Evolutionary conservation across 495 filamentous ascomycete species (phyloP).

Genomic region (Podospora pseudopauciseta): DNA sequence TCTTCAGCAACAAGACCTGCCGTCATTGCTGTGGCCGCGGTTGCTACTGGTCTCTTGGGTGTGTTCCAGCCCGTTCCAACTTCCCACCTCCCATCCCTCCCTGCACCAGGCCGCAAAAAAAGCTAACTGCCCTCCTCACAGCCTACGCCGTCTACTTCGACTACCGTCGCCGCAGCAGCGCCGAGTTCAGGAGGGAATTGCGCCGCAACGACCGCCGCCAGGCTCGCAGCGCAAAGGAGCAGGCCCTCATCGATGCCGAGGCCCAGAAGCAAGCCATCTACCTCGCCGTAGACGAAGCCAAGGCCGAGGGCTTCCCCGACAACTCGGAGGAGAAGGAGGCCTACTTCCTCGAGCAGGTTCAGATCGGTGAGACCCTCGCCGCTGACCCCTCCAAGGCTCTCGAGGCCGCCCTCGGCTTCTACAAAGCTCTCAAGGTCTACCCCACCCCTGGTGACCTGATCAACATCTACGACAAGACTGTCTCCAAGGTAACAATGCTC

Average conservation of each 20-base stretch:
- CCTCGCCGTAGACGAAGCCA: constrained; percentile 66
- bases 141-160: constrained; percentile 90
- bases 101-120: constrained; percentile 44
- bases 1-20: constrained; percentile 55
- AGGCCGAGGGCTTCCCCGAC: constrained; percentile 85
- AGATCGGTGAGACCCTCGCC: constrained; percentile 74
- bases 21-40: constrained; percentile 69
- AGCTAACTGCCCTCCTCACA: constrained; percentile 45
- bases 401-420: constrained; percentile 91
- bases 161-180: constrained; percentile 80
- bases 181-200: constrained; percentile 79
- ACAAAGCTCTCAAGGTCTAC: constrained; percentile 97
- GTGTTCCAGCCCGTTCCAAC: constrained; percentile 29
- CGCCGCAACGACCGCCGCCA: constrained; percentile 77
- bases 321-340: constrained; percentile 79
- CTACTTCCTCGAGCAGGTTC: constrained; percentile 92
- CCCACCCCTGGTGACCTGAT: constrained; percentile 90
- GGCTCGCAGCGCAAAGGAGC: constrained; percentile 71
- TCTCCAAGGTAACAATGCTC: constrained; percentile 63
- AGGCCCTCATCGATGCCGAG: constrained; percentile 62
- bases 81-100: constrained; percentile 44
- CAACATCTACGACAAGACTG: constrained; percentile 95
- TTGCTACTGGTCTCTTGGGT: constrained; percentile 75
- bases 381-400: constrained; percentile 60
- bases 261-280: constrained; percentile 70